Base-by-base conservation (phyloP, 1,139 yeast species). In the Suhomyces taliae region DNA sequence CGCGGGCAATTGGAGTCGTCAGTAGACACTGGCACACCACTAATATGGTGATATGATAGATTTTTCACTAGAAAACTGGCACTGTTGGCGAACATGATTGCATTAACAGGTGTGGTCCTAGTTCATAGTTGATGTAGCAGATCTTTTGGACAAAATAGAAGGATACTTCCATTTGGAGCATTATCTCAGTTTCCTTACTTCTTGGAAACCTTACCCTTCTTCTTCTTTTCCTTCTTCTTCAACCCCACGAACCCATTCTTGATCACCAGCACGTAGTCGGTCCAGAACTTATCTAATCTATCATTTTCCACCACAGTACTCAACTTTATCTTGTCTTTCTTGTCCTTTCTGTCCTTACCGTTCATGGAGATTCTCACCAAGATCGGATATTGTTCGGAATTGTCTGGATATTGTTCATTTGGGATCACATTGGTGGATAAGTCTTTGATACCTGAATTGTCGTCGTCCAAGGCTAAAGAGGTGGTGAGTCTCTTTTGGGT, bases 251-350 rank as follows among this genome's bases (percentile, higher is more conserved):
- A 77, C 6, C 85, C 90, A 29, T 70, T 62, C 61, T 87, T 87
- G 48, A 87, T 73, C 0, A 79, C 79, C 40, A 79, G 82, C 1
- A 87, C 70, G 62, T 87, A 88, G 37, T 80, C 81, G 36, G 66
- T 64, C 95, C 95, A 88, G 61, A 88, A 88, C 52, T 69, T 68
- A 49, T 83, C 87, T 54, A 88, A 69, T 15, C 76, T 69, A 5
- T 72, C 76, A 0, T 79, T 67, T 37, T 76, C 78, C 29, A 89
- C 89, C 19, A 82, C 79, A 0, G 96, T 87, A 8, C 88, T 79
- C 40, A 81, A 64, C 59, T 85, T 85, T 36, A 64, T 57, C 60
- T 83, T 82, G 48, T 70, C 69, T 36, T 67, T 62, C 54, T 78
- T 74, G 50, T 72, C 68, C 45, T 55, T 56, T 34, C 48, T 55